Conservation (phyloP, 495 filamentous ascomycete species). For the Penicillium riverlandense region DNA sequence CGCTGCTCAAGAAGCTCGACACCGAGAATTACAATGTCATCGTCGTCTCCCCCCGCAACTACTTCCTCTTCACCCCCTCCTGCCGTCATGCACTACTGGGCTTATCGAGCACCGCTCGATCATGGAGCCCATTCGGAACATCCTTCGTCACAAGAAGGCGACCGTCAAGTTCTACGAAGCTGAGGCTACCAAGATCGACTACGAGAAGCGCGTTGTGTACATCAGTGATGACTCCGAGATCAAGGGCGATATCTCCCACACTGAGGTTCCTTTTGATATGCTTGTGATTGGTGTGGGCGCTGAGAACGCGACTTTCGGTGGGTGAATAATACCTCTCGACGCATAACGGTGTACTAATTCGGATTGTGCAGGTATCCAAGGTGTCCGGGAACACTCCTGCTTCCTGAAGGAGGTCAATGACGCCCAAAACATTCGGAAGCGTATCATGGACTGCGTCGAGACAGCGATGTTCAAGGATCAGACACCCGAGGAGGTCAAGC, state of each 20-base stretch:
- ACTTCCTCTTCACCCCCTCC: slow-evolving; percentile 97
- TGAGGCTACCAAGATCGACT: slow-evolving; percentile 93
- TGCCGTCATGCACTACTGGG: slow-evolving; percentile 95
- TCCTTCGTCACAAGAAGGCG: slow-evolving; percentile 85
- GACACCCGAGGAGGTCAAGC: slow-evolving; percentile 78
- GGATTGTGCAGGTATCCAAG: slow-evolving; percentile 62
- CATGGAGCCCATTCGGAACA: slow-evolving; percentile 97
- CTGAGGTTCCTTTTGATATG: slow-evolving; percentile 96
- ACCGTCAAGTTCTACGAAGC: slow-evolving; percentile 96
- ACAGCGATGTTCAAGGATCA: slow-evolving; percentile 98
- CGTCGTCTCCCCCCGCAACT: slow-evolving; percentile 92
- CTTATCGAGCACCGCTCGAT: slow-evolving; percentile 98
- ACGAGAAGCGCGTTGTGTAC: slow-evolving; percentile 76
- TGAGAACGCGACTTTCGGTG: slow-evolving; percentile 96
- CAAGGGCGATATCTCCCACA: slow-evolving; percentile 73
- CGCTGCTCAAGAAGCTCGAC: slow-evolving; percentile 95
- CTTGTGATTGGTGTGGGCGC: slow-evolving; percentile 94
- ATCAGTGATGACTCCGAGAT: slow-evolving; percentile 91
- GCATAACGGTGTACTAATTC: slow-evolving; percentile 4
- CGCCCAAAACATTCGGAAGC: slow-evolving; percentile 90
- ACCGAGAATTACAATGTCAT: slow-evolving; percentile 98
- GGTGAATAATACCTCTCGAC: slow-evolving; percentile 8
- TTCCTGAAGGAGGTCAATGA: slow-evolving; percentile 98
- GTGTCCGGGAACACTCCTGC: slow-evolving; percentile 90
- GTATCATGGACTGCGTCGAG: slow-evolving; percentile 99